Evolutionary conservation across 768 basidiomycete genomes (phyloP).

Genomic region (Mycena olivaceomarginata): DNA sequence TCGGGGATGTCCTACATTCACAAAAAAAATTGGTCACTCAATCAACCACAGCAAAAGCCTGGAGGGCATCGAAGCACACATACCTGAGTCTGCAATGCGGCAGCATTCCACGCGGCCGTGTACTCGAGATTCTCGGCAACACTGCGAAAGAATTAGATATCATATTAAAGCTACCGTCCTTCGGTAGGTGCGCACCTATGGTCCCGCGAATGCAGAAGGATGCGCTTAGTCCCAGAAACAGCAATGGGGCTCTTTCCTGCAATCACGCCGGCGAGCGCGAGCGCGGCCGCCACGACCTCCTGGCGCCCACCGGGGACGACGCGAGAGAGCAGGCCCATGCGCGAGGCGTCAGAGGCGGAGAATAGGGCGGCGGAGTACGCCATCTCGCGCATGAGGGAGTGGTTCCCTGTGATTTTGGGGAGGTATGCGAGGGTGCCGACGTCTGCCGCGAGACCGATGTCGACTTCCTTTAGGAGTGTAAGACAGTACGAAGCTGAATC

Average conservation of each 20-base stretch:
- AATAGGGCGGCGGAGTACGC: constrained; percentile 87
- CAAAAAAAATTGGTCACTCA: too few species aligned
- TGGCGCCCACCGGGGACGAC: constrained; percentile 80
- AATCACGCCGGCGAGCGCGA: constrained; percentile 80
- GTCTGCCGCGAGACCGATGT: constrained; percentile 91
- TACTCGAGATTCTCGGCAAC: constrained; percentile 38
- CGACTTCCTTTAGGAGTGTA: constrained; percentile 78
- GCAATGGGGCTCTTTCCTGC: constrained; percentile 89
- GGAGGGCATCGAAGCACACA: not conserved
- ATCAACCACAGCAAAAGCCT: too few species aligned
- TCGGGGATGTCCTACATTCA: too few species aligned
- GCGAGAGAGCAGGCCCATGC: constrained; percentile 84
- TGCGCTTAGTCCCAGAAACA: constrained; percentile 52
- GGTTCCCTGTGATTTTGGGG: constrained; percentile 86
- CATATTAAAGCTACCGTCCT: too few species aligned
- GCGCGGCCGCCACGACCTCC: constrained; percentile 79
- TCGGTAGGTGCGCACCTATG: constrained; percentile 71
- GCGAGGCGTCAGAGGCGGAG: constrained; percentile 77
- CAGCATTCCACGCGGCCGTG: constrained; percentile 37
- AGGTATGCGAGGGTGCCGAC: constrained; percentile 91
- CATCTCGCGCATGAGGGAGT: constrained; percentile 83
- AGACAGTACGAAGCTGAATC: not conserved
- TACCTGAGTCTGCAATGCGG: constrained; percentile 31
- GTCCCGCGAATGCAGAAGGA: constrained; percentile 80
- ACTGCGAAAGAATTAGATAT: not conserved